phyloP scores from a whole-genome alignment of 306 rosid species.

The Begonia loranthoides region DNA sequence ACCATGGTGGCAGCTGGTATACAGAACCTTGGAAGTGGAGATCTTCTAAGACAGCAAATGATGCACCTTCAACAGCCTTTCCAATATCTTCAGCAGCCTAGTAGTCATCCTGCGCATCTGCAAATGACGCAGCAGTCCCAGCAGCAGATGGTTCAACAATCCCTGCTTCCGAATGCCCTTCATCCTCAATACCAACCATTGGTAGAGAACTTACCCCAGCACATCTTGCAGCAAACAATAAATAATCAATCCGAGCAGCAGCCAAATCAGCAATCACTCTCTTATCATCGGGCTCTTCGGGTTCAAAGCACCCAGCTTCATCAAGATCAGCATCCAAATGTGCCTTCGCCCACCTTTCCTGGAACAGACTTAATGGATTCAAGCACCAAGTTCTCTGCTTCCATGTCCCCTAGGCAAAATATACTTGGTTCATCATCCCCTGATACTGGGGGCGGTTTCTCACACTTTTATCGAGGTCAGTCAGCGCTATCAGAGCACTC shows the following conservation, averaged over 20 bases:
- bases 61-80: slow-evolving; percentile 67
- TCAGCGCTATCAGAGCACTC: slow-evolving; percentile 42
- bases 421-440: slow-evolving; percentile 44
- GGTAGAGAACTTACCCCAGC: slow-evolving; percentile 46
- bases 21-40: slow-evolving; percentile 52
- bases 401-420: slow-evolving; percentile 40
- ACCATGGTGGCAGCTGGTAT: slow-evolving; percentile 68
- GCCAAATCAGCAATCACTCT: slow-evolving; percentile 33
- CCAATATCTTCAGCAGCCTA: slow-evolving; percentile 52
- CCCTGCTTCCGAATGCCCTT: slow-evolving; percentile 33
- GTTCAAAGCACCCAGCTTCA: slow-evolving; percentile 50
- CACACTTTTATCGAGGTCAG: slow-evolving; percentile 44
- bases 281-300: slow-evolving; percentile 36
- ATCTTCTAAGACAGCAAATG: slow-evolving; percentile 58
- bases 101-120: slow-evolving; percentile 33
- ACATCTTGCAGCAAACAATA: slow-evolving; percentile 39
- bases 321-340: slow-evolving; percentile 47
- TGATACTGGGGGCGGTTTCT: slow-evolving; percentile 48
- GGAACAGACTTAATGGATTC: slow-evolving; percentile 49
- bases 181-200: slow-evolving; percentile 41
- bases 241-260: slow-evolving; percentile 40
- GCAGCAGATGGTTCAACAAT: slow-evolving; percentile 38
- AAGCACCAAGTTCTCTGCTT: slow-evolving; percentile 36
- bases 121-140: slow-evolving; percentile 43
- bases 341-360: slow-evolving; percentile 53